phyloP scores from a whole-genome alignment of 768 basidiomycete genomes.

The Russula earlei region DNA sequence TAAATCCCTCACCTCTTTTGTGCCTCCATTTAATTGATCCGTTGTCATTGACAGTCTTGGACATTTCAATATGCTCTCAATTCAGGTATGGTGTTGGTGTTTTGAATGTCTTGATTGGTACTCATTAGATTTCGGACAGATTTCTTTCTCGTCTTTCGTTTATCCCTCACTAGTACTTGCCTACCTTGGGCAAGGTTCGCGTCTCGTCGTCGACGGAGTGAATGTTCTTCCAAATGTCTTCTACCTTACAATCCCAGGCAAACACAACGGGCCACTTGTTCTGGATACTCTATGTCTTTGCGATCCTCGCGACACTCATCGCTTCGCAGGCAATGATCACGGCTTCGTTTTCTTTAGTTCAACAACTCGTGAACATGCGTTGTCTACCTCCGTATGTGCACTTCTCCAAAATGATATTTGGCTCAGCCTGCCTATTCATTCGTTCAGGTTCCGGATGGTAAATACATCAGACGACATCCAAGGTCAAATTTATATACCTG shows the following conservation, averaged over 20 bases:
- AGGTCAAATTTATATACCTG: slow-evolving; percentile 61
- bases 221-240: slow-evolving; percentile 46
- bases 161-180: slow-evolving; percentile 54
- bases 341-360: slow-evolving; percentile 50
- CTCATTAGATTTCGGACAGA: slow-evolving; percentile 21
- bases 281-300: slow-evolving; percentile 59
- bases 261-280: slow-evolving; percentile 42
- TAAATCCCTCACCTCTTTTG: slow-evolving; percentile 18
- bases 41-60: slow-evolving; percentile 37
- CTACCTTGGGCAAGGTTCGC: slow-evolving; percentile 66
- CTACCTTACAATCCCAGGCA: slow-evolving; percentile 56
- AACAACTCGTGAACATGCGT: slow-evolving; percentile 57
- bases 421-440: neutral
- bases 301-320: slow-evolving; percentile 55
- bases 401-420: neutral
- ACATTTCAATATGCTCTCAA: slow-evolving; percentile 54
- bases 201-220: slow-evolving; percentile 43
- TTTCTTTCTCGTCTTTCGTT: slow-evolving; percentile 44
- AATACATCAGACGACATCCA: slow-evolving; percentile 52
- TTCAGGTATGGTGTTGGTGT: slow-evolving; percentile 32
- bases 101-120: neutral
- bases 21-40: neutral
- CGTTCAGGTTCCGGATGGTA: slow-evolving; percentile 36
- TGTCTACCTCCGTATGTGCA: slow-evolving; percentile 38
- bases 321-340: slow-evolving; percentile 65